Conservation (phyloP, 2,329 filamentous ascomycete genomes). For the Colletotrichum gigasporum region DNA sequence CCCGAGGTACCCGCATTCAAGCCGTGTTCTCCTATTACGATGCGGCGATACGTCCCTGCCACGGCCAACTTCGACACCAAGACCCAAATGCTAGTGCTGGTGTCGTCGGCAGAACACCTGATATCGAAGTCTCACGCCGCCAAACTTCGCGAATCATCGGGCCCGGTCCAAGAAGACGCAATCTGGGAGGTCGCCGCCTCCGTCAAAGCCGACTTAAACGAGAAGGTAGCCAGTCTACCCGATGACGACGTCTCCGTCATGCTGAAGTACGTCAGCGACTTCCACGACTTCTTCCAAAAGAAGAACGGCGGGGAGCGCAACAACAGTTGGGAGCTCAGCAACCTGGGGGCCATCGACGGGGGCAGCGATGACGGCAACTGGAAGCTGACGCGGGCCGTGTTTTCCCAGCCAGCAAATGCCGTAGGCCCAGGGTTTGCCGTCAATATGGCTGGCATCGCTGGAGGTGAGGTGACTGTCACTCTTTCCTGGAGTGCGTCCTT, state of each 20-base stretch:
- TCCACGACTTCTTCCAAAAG: constrained; percentile 48
- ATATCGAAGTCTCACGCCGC: constrained; percentile 38
- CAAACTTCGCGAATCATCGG: constrained; percentile 35
- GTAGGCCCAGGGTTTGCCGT: constrained; percentile 53
- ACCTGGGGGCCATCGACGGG: constrained; percentile 55
- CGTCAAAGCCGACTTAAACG: constrained; percentile 46
- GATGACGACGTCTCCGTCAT: constrained; percentile 54
- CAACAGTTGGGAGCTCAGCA: constrained; percentile 62
- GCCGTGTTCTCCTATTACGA: constrained; percentile 53
- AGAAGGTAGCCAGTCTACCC: constrained; percentile 45
- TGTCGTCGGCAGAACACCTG: constrained; percentile 46
- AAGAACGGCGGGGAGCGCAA: constrained; percentile 54
- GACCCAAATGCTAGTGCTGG: constrained; percentile 48
- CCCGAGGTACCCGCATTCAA: constrained; percentile 44
- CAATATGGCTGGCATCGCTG: constrained; percentile 57
- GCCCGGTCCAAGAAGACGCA: constrained; percentile 35
- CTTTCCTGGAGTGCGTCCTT: constrained; percentile 59
- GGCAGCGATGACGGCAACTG: constrained; percentile 35
- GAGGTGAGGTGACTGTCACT: constrained; percentile 50
- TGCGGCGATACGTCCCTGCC: constrained; percentile 48
- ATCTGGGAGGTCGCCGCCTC: constrained; percentile 54
- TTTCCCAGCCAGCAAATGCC: constrained; percentile 58
- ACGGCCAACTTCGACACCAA: constrained; percentile 39
- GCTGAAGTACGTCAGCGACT: constrained; percentile 54
- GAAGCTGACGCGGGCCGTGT: constrained; percentile 55